Evolutionary conservation across 345 rosid genomes (phyloP), one percentile per base, ranked within the genome.

Genomic region (Pistacia vera): DNA sequence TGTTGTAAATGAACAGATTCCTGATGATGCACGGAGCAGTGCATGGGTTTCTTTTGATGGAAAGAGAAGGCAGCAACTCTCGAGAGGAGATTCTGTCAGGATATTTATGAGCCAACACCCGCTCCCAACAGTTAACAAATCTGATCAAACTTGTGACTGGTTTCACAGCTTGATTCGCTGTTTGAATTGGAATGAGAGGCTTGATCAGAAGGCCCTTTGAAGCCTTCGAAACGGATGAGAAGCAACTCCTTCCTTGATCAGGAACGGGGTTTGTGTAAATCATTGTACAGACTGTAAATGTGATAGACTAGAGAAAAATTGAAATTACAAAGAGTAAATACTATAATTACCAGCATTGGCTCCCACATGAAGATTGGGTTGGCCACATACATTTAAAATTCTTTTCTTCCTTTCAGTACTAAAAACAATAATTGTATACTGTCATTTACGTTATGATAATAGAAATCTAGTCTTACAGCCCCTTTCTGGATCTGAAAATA

Each of bases 31-130:
- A 71, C 87, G 99, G 80, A 96, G 97, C 78, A 96, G 92, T 84
- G 97, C 95, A n/a, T 96, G 98, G 99, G 98, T 93, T 79, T 96
- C 99, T 18, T 96, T 93, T 65, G 98, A 96, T 77, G 99, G 99
- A 80, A 93, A 91, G 90, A 88, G 99, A 85, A 88, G 98, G 84
- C 99, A 93, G 70, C 98, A 96, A 79, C 97, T 96, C 52, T 96
- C 98, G 1, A 90, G 98, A 65, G 99, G 98, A 66, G 95, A 96
- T 85, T 92, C 97, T 11, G 93, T 96, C 75, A 81, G 88, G 72
- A 92, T 96, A 82, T 86, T 66, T 41, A 96, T 96, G 99, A 96
- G 99, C 89, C 79, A 93, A 86, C 98, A 93, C 78, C 99, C 99
- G 0, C 91, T 96, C 72, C 97, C 98, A 14, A 96, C 98, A 0